Conservation (phyloP, 225 moss, liverwort and hornwort species). For the Takakia lepidozioides region DNA sequence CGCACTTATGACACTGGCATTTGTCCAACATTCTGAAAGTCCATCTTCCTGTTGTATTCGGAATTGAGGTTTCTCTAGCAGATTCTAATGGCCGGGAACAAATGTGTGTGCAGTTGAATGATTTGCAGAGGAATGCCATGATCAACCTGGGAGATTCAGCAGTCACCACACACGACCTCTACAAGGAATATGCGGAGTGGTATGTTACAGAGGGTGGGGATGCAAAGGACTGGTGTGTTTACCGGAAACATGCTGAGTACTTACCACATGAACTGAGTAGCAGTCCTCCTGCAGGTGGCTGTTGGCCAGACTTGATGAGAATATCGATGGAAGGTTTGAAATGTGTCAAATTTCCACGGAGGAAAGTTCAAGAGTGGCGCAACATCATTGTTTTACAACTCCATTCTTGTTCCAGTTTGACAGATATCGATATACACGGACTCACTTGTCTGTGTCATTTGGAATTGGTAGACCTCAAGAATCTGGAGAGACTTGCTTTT, state of each 20-base stretch:
- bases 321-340: constrained; percentile 5
- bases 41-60: no score
- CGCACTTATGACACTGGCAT: no score
- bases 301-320: constrained; percentile 21
- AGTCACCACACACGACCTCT: constrained; percentile 22
- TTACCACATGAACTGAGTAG: constrained; percentile 10
- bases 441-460: no score
- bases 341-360: background rate
- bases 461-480: no score
- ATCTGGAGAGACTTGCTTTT: no score
- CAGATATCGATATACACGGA: background rate
- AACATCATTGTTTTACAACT: background rate
- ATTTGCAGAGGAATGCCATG: constrained; percentile 18
- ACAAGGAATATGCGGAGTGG: constrained; percentile 34
- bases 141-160: constrained; percentile 7
- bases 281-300: constrained; percentile 7
- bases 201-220: constrained; percentile 1
- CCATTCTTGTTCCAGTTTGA: background rate
- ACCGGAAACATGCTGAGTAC: constrained; percentile 1
- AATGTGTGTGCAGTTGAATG: constrained; percentile 13
- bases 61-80: background rate
- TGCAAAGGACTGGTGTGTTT: constrained; percentile 13
- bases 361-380: constrained; percentile 1
- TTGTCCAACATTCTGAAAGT: no score
- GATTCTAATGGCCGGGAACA: background rate